phyloP scores from a whole-genome alignment of 2,329 filamentous ascomycete species.

The Zasmidium cellare region DNA sequence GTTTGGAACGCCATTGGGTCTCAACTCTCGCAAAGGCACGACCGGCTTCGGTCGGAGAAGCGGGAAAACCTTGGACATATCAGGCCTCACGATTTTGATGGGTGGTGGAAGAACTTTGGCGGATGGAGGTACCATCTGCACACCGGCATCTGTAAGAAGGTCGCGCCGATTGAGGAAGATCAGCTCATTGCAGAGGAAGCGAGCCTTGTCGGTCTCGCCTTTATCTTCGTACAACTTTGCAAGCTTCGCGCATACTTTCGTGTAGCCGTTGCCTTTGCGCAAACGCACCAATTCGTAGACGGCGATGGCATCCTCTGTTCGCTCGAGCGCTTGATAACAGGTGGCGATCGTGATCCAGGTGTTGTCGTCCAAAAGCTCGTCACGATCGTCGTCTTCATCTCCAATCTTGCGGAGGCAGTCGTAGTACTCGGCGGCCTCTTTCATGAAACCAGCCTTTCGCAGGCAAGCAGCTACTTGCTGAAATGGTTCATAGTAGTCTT shows the following conservation, averaged over 20 bases:
- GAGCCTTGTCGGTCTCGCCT: slow-evolving; percentile 72
- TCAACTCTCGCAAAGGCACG: slow-evolving; percentile 3
- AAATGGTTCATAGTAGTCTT: slow-evolving; percentile 76
- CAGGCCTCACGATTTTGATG: not conserved
- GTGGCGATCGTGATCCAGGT: slow-evolving; percentile 59
- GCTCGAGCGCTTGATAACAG: slow-evolving; percentile 67
- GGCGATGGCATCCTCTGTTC: slow-evolving; percentile 70
- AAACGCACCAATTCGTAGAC: slow-evolving; percentile 70
- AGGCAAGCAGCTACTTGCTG: slow-evolving; percentile 67
- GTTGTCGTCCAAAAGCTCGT: slow-evolving; percentile 41
- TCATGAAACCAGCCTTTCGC: slow-evolving; percentile 49
- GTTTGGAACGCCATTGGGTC: slow-evolving; percentile 2
- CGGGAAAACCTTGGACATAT: not conserved
- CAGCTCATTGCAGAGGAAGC: slow-evolving; percentile 74
- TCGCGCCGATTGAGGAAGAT: slow-evolving; percentile 57
- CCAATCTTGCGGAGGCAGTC: slow-evolving; percentile 44
- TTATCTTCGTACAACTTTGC: slow-evolving; percentile 78
- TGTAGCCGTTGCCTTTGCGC: slow-evolving; percentile 18
- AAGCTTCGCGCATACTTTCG: slow-evolving; percentile 42
- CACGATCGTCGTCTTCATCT: slow-evolving; percentile 18
- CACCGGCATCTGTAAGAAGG: slow-evolving; percentile 22
- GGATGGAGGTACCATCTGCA: slow-evolving; percentile 20
- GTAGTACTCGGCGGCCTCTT: slow-evolving; percentile 61
- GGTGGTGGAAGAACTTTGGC: not conserved
- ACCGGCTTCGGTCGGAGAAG: not conserved